phyloP scores from a whole-genome alignment of 345 rosid genomes.

The Luvunga scandens region DNA sequence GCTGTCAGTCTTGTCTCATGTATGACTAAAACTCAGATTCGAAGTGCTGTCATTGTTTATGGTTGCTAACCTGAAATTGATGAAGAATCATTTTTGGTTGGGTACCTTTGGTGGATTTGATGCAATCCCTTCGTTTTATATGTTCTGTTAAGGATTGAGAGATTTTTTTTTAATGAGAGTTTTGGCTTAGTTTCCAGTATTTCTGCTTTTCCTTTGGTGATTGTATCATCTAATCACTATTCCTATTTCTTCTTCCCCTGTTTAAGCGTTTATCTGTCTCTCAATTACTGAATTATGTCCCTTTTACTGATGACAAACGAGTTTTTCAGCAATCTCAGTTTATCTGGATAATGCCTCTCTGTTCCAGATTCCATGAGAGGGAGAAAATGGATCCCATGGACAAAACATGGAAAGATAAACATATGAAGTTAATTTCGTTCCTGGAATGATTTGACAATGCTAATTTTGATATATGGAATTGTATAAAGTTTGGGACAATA shows the following conservation, averaged over 20 bases:
- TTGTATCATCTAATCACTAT: not conserved
- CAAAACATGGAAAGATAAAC: not conserved
- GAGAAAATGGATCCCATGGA: not conserved
- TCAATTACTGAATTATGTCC: not conserved
- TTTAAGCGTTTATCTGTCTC: not conserved
- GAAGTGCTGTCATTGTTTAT: not conserved
- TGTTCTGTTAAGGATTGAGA: no score
- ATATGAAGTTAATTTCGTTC: not conserved
- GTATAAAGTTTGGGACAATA: not conserved
- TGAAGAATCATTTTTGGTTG: not conserved
- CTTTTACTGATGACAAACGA: not conserved
- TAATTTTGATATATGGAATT: not conserved
- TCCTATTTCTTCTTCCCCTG: not conserved
- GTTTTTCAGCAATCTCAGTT: no score
- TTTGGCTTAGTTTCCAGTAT: not conserved
- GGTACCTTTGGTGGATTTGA: not conserved
- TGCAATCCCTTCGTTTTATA: not conserved
- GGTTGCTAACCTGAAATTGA: not conserved
- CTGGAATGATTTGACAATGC: not conserved
- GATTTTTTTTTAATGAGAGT: not conserved
- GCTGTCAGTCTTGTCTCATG: not conserved
- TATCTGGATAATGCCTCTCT: not conserved
- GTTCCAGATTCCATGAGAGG: not conserved
- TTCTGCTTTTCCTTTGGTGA: not conserved
- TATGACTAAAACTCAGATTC: not conserved